A percentile compares a stretch with the other conserved stretches of the same genome.
These are phyloP conservation scores for Rostrohypoxylon terebratum DNA, from an alignment of 495 filamentous ascomycete species.

Conservation along the genomic window DNA sequence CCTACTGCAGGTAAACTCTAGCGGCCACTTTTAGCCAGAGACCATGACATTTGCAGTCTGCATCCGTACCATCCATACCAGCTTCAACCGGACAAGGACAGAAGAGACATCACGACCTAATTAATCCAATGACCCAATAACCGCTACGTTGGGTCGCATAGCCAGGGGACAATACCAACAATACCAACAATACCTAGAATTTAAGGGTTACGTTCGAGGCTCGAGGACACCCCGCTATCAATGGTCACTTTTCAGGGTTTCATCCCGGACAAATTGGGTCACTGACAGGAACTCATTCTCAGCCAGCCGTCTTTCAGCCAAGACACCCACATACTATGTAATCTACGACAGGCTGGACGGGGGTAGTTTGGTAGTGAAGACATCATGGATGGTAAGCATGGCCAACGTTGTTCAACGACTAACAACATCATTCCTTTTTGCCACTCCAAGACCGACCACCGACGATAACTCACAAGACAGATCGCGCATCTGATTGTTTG, in stretches of 20 bases:
- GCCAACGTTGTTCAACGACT: background rate
- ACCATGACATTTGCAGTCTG: background rate
- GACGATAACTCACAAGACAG: background rate
- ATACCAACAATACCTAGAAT: constrained; percentile 3
- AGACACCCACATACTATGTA: constrained; percentile 11
- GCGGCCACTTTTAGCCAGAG: background rate
- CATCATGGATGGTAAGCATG: background rate
- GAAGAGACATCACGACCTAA: background rate
- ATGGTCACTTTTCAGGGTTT: background rate
- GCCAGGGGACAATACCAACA: background rate
- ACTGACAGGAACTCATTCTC: constrained; percentile 20
- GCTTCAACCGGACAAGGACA: background rate
- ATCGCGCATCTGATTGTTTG: background rate
- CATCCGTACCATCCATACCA: background rate
- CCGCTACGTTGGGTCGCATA: background rate
- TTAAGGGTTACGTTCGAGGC: constrained; percentile 6
- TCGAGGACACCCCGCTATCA: constrained; percentile 11
- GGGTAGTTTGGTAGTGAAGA: background rate
- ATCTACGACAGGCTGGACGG: background rate
- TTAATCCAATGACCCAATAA: background rate
- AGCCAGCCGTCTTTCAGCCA: constrained; percentile 34
- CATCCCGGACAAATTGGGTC: constrained; percentile 10
- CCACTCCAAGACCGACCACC: background rate
- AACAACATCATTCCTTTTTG: background rate
- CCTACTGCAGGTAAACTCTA: constrained; percentile 4